phyloP scores from a whole-genome alignment of 202 grass and related monocot genomes.

The Cymbopogon flexuosus region DNA sequence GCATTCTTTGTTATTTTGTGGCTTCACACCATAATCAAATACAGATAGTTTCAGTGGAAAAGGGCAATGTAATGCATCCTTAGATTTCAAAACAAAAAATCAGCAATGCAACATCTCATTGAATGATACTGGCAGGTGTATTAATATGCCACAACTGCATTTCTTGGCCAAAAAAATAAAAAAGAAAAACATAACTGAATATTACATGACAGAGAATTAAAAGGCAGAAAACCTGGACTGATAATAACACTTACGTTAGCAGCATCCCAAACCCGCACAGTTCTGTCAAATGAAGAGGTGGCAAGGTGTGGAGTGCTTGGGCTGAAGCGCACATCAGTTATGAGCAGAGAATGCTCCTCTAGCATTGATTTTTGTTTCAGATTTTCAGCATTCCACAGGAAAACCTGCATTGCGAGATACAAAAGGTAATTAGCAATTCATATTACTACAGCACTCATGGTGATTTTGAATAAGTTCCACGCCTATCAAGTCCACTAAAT shows the following conservation, averaged over 20 bases:
- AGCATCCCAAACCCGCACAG: slow-evolving; percentile 68
- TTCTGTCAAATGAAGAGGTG: slow-evolving; percentile 84
- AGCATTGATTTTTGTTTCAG: slow-evolving; percentile 56
- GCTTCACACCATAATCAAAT: slow-evolving; percentile 26
- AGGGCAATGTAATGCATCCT: not conserved
- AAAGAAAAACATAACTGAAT: not conserved
- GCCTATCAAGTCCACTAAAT: slow-evolving; percentile 11
- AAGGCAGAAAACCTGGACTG: not conserved
- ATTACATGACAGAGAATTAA: not conserved
- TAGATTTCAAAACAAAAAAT: not conserved
- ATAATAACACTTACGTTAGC: slow-evolving; percentile 43
- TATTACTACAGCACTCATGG: not conserved
- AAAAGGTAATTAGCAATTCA: not conserved
- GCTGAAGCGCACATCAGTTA: slow-evolving; percentile 72
- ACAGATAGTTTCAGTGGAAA: not conserved
- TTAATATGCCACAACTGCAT: not conserved
- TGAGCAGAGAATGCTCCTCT: slow-evolving; percentile 53
- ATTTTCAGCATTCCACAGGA: slow-evolving; percentile 60
- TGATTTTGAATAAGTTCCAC: not conserved
- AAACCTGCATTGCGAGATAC: slow-evolving; percentile 41
- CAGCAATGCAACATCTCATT: not conserved
- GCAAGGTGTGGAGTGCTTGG: slow-evolving; percentile 45
- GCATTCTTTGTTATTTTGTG: not conserved
- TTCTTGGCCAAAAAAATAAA: too few species aligned
- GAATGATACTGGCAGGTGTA: not conserved